Percentiles rank a stretch among this genome's conserved stretches.
phyloP scores from a whole-genome alignment of 169 alveolate species.

The Toxoplasma gondii region DNA sequence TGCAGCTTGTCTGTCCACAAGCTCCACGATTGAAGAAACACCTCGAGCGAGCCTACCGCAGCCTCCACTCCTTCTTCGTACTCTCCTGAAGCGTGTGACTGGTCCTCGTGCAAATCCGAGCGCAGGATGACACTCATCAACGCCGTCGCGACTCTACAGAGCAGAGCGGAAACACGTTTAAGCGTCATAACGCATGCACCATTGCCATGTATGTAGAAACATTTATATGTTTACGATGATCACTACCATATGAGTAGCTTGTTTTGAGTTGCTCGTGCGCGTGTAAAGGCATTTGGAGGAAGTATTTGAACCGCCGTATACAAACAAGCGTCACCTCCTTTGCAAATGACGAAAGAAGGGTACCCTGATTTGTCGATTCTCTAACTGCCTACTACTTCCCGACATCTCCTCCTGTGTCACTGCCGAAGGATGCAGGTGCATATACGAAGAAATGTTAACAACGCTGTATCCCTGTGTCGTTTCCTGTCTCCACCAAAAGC shows the following conservation, averaged over 20 bases:
- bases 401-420: too few species aligned
- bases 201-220: background rate
- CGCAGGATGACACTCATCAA: background rate
- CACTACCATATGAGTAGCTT: background rate
- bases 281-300: background rate
- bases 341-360: too few species aligned
- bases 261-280: background rate
- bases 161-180: background rate
- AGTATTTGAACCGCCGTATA: background rate
- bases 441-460: too few species aligned
- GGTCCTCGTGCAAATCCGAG: background rate
- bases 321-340: too few species aligned
- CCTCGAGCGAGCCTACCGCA: slow-evolving; percentile 2
- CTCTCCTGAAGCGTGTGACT: background rate
- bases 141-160: background rate
- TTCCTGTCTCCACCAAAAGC: too few species aligned
- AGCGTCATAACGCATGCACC: background rate
- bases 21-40: background rate
- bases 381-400: too few species aligned
- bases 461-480: too few species aligned
- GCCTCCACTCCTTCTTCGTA: background rate
- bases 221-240: background rate
- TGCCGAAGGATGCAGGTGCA: too few species aligned
- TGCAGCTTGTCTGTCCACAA: slow-evolving; percentile 22
- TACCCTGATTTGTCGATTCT: too few species aligned